A percentile compares a stretch with the other conserved stretches of the same genome.
These are phyloP conservation scores for Golubevia pallescens DNA, from an alignment of 1,284 basidiomycete species.

Conservation along the genomic window DNA sequence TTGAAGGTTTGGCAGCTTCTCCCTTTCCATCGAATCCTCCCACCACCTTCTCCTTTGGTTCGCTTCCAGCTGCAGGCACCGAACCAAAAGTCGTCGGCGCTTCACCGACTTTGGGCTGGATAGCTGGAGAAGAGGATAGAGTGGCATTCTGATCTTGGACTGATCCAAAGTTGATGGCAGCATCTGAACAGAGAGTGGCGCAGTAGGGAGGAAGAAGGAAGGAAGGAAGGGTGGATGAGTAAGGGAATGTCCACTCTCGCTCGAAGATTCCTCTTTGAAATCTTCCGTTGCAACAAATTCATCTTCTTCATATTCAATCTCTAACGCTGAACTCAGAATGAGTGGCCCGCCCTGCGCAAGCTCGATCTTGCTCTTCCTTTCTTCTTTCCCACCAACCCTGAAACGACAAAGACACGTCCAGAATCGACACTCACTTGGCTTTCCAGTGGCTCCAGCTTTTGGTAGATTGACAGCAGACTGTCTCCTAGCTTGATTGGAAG, in stretches of 20 bases:
- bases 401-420: not conserved
- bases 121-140: slow-evolving; percentile 65
- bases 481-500: slow-evolving; percentile 21
- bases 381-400: too few relatives aligned
- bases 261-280: too few relatives aligned
- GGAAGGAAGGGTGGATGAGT: too few relatives aligned
- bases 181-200: too few relatives aligned
- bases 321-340: too few relatives aligned
- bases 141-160: slow-evolving; percentile 64
- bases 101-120: slow-evolving; percentile 54
- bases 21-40: not conserved
- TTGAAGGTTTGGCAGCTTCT: not conserved
- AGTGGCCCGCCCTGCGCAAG: too few relatives aligned
- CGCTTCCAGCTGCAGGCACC: slow-evolving; percentile 35
- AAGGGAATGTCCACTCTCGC: too few relatives aligned
- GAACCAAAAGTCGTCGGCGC: slow-evolving; percentile 64
- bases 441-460: slow-evolving; percentile 26
- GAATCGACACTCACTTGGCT: slow-evolving; percentile 16
- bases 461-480: slow-evolving; percentile 54
- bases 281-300: too few relatives aligned
- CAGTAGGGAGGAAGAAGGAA: too few relatives aligned
- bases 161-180: slow-evolving; percentile 66
- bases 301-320: too few relatives aligned
- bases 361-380: not conserved
- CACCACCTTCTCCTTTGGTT: not conserved